Conservation (phyloP, 176 grass and related monocot species). For the Musa beccarii region DNA sequence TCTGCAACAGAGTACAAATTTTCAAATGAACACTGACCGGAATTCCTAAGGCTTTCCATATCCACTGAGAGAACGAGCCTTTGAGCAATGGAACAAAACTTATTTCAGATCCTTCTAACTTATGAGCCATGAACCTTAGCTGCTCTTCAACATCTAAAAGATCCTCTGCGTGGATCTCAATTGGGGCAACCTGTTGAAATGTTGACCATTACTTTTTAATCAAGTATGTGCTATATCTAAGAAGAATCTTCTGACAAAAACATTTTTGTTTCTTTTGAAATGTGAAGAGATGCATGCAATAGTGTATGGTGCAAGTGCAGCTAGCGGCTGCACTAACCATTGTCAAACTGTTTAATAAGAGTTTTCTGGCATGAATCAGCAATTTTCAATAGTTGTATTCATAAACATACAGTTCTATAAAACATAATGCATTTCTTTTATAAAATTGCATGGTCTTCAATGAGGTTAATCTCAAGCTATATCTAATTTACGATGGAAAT, state of each 20-base stretch:
- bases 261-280: background rate
- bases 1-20: conserved; percentile 10
- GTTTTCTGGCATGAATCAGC: background rate
- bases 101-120: conserved; percentile 57
- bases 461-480: too few relatives aligned
- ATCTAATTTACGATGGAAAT: too few relatives aligned
- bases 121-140: conserved; percentile 68
- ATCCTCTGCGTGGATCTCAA: conserved; percentile 88
- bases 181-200: conserved; percentile 71
- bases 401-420: too few relatives aligned
- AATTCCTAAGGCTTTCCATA: conserved; percentile 68
- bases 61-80: conserved; percentile 91
- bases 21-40: conserved; percentile 44
- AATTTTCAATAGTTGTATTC: background rate
- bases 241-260: background rate
- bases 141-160: conserved; percentile 86
- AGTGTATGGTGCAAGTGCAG: background rate
- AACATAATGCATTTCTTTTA: too few relatives aligned
- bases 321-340: background rate
- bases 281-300: background rate
- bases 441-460: too few relatives aligned
- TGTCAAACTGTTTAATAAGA: background rate
- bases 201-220: background rate
- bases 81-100: conserved; percentile 71
- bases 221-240: background rate